Evolutionary conservation across 768 basidiomycete genomes (phyloP).

Genomic region (Lactarius akahatsu): DNA sequence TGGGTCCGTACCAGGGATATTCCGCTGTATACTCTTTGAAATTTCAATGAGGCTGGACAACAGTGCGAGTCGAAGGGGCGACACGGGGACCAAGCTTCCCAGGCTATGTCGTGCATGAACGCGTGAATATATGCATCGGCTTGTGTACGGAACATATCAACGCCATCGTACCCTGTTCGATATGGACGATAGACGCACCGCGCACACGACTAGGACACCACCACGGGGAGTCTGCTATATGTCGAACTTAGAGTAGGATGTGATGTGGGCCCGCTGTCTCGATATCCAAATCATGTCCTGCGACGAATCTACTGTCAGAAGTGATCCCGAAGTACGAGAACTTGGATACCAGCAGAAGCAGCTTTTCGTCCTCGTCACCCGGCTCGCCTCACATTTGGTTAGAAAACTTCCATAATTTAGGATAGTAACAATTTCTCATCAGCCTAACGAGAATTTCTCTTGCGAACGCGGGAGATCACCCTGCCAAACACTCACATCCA

Average conservation of each 20-base stretch:
- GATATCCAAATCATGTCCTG: neutral
- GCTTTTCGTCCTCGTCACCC: conserved; percentile 5
- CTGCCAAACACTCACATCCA: too few relatives aligned
- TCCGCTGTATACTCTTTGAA: neutral
- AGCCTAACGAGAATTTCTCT: too few relatives aligned
- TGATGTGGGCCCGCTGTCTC: neutral
- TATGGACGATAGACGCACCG: neutral
- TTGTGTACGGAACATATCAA: neutral
- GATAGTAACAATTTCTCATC: too few relatives aligned
- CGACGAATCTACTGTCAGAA: conserved; percentile 11
- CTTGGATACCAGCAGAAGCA: neutral
- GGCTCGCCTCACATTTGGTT: neutral
- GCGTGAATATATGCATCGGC: neutral
- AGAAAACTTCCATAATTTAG: too few relatives aligned
- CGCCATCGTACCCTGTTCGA: neutral
- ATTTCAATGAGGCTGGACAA: neutral
- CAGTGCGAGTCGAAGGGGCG: neutral
- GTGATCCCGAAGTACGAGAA: conserved; percentile 3
- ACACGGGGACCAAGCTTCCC: neutral
- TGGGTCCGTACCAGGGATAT: neutral
- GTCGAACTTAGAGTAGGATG: neutral
- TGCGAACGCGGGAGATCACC: too few relatives aligned
- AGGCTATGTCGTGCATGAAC: too few relatives aligned
- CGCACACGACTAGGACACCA: neutral
- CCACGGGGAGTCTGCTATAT: neutral